Conservation (phyloP, 768 basidiomycete genomes). For the Psilocybe sp. region DNA sequence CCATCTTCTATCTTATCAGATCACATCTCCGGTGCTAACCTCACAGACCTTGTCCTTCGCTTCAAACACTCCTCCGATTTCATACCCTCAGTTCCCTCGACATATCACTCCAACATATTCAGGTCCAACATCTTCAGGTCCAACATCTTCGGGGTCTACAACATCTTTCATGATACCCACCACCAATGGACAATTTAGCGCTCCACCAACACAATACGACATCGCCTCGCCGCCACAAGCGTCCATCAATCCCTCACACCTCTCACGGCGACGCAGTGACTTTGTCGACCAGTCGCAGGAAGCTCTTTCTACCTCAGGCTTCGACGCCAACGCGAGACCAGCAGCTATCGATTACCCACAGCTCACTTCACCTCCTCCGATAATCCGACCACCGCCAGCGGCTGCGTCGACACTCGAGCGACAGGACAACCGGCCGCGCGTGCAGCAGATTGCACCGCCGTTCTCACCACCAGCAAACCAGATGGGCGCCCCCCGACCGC, state of each 20-base stretch:
- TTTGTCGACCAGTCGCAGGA: constrained; percentile 79
- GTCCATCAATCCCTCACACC: constrained; percentile 72
- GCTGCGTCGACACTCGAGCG: constrained; percentile 74
- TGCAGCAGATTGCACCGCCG: constrained; percentile 34
- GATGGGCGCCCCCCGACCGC: constrained; percentile 48
- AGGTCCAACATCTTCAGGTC: constrained; percentile 15
- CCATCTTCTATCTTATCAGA: constrained; percentile 18
- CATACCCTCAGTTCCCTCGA: constrained; percentile 33
- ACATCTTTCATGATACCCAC: constrained; percentile 49
- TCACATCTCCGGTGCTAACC: constrained; percentile 31
- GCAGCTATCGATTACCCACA: constrained; percentile 81
- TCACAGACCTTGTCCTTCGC: constrained; percentile 37
- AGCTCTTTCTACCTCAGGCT: constrained; percentile 39
- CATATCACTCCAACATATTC: constrained; percentile 27
- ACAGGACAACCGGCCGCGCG: constrained; percentile 69
- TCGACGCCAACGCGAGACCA: constrained; percentile 33
- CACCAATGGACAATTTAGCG: constrained; percentile 33
- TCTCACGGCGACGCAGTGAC: constrained; percentile 73
- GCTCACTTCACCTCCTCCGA: constrained; percentile 47
- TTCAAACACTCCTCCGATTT: constrained; percentile 45
- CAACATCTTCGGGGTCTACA: constrained; percentile 7
- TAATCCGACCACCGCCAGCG: constrained; percentile 77
- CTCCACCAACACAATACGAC: constrained; percentile 39
- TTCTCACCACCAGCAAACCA: constrained; percentile 14
- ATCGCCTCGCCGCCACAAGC: constrained; percentile 79